These are phyloP conservation scores for Juglanconis sp. DNA, from an alignment of 2,329 filamentous ascomycete genomes.

Conservation along the genomic window DNA sequence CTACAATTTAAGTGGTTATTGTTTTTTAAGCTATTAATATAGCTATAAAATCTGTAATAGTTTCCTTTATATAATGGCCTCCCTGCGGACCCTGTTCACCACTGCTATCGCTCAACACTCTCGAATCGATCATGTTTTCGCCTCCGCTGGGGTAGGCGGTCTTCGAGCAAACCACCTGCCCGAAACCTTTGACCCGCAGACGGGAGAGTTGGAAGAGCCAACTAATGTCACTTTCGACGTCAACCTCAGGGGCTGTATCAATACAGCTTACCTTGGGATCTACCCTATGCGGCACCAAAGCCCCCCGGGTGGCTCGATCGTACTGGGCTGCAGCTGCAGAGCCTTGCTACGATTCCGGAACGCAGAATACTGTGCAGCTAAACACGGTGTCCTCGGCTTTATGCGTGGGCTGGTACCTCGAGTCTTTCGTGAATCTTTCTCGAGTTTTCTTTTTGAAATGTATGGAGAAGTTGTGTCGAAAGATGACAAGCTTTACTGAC, in stretches of 20 bases:
- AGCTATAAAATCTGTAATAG: too few relatives aligned
- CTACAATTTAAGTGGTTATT: background rate
- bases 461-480: too few relatives aligned
- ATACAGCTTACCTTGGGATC: constrained; percentile 1
- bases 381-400: constrained; percentile 1
- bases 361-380: background rate
- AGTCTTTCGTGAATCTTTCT: too few relatives aligned
- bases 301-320: background rate
- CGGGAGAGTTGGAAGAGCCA: background rate
- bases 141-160: background rate
- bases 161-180: background rate
- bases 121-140: constrained; percentile 2
- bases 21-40: too few relatives aligned
- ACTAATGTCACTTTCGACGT: background rate
- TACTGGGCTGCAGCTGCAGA: background rate
- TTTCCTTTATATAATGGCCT: background rate
- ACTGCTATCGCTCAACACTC: background rate
- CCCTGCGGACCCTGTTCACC: background rate
- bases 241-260: constrained; percentile 1
- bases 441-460: too few relatives aligned
- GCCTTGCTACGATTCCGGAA: background rate
- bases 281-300: background rate
- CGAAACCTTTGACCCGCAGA: background rate
- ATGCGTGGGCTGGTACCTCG: background rate
- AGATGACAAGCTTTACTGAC: too few relatives aligned